Base-by-base conservation (phyloP, 2,329 filamentous ascomycete species). In the Peltaster fructicola region DNA sequence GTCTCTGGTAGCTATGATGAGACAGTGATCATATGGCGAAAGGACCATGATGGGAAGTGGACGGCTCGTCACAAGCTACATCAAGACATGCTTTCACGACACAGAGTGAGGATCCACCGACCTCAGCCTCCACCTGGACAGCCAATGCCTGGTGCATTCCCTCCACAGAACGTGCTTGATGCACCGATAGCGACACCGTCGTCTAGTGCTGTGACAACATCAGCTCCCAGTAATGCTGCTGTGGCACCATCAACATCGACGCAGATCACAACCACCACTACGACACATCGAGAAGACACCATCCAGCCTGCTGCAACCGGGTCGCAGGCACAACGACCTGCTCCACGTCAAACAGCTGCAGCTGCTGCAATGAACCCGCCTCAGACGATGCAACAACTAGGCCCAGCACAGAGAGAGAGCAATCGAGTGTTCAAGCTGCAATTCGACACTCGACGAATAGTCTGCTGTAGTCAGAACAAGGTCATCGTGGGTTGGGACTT, bases 401-500 rank as follows among this genome's bases (percentile, higher is more conserved):
- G n/a, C n/a, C n/a, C 25, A 21, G 35, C 26, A 41, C 31, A 28
- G 28, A 10, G 52, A 55, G 8, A 42, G 45, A 61, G 60, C 17
- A 63, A 67, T 7, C 52, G 88, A 13, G 78, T 98, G 3, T 98
- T 95, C 60, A 98, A 98, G 52, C 61, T 95, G 17, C 88, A 98
- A 49, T 98, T 93, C 39, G 88, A 98, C 46, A 79, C 82, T 1
- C 68, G 82, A 12, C 73, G 84, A 40, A 90, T 98, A 38, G 76
- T 98, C 27, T 93, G 84, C 55, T 93, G 85, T 47, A 88, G 78
- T 35, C 84, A 95, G 49, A 81, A 88, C 29, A 73, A 73, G 18
- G 71, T 76, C 9, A 95, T 98, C 43, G 81, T 95, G 1, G 88
- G 84, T 0, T 98, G 88, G 88, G 88, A 98, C 50, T 98, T 95